Conservation (phyloP, 179 eudicot genomes). For the Gypsophila paniculata region DNA sequence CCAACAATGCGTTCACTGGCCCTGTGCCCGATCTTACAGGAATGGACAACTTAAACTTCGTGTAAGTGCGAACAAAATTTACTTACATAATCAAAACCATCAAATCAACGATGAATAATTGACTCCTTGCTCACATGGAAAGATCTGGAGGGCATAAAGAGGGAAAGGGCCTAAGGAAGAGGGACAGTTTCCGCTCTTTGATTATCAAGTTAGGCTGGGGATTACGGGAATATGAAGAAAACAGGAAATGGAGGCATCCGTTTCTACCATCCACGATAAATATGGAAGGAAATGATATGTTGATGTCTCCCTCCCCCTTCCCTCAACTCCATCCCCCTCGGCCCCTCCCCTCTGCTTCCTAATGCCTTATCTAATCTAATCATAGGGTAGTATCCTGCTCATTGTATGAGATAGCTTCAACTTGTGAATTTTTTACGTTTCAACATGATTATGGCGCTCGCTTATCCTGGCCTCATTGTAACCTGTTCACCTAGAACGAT, state of each 20-base stretch:
- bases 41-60: slow-evolving; percentile 38
- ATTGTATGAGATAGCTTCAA: not conserved
- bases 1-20: slow-evolving; percentile 53
- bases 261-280: no score
- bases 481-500: not conserved
- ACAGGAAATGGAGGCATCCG: no score
- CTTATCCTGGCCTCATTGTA: slow-evolving; percentile 3
- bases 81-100: not conserved
- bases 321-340: no score
- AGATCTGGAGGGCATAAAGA: no score
- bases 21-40: slow-evolving; percentile 52
- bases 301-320: no score
- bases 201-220: no score
- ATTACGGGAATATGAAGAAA: no score
- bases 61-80: slow-evolving; percentile 39
- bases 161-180: no score
- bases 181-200: no score
- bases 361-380: no score
- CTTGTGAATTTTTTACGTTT: not conserved
- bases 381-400: not conserved
- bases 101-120: not conserved
- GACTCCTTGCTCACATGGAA: not conserved
- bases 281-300: no score
- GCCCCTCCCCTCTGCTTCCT: no score
- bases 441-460: not conserved